phyloP scores from a whole-genome alignment of 1,284 basidiomycete genomes.

The Gymnopus androsaceus region DNA sequence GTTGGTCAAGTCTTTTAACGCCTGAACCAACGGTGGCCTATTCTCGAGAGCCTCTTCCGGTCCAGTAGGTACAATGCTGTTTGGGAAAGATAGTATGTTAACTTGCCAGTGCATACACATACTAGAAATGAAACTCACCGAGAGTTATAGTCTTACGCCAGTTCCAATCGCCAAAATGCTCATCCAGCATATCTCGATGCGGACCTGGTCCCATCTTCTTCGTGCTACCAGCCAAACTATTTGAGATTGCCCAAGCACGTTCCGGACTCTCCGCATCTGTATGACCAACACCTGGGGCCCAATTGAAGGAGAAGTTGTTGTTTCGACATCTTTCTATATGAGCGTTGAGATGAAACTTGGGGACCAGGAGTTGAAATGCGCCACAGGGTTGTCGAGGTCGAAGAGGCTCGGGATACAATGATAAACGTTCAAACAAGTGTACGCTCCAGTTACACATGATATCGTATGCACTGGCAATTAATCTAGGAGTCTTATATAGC shows the following conservation, averaged over 20 bases:
- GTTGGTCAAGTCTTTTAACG: background rate
- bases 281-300: conserved; percentile 4
- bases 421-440: background rate
- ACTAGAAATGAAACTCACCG: background rate
- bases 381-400: no score
- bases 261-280: conserved; percentile 22
- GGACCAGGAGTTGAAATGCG: conserved; percentile 2
- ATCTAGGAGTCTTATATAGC: background rate
- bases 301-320: conserved; percentile 17
- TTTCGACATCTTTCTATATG: conserved; percentile 16
- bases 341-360: conserved; percentile 21
- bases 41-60: background rate
- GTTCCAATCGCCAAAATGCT: conserved; percentile 9
- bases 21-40: background rate
- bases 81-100: background rate
- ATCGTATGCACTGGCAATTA: conserved; percentile 27
- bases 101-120: no score
- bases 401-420: no score
- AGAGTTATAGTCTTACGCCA: background rate
- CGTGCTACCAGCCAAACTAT: conserved; percentile 15
- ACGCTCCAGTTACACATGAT: conserved; percentile 28
- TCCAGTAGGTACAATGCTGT: background rate
- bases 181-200: conserved; percentile 18
- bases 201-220: conserved; percentile 19
- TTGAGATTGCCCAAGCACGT: conserved; percentile 12